Evolutionary conservation across 306 rosid genomes (phyloP).

Genomic region (Trichosanthes truncata): DNA sequence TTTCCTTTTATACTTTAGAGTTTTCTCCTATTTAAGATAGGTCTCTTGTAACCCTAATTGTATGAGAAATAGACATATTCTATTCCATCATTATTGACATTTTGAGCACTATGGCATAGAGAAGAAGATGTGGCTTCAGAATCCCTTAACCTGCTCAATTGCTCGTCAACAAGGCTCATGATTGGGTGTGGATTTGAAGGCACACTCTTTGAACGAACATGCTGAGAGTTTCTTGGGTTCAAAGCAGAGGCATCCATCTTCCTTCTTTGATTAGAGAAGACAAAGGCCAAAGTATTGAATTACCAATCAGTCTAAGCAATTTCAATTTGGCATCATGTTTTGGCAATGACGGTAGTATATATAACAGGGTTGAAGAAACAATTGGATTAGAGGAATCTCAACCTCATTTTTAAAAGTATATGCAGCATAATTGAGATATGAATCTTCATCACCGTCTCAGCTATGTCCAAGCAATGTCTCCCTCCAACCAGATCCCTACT

Average conservation of each 20-base stretch:
- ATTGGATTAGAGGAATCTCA: slow-evolving; percentile 22
- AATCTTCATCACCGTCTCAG: slow-evolving; percentile 12
- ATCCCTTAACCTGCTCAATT: slow-evolving; percentile 4
- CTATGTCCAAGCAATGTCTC: not conserved
- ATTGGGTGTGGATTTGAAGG: slow-evolving; percentile 17
- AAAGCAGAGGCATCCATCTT: not conserved
- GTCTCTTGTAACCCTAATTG: too few species aligned
- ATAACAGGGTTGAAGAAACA: slow-evolving; percentile 13
- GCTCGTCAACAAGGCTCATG: slow-evolving; percentile 13
- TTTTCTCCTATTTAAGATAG: too few species aligned
- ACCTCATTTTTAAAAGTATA: not conserved
- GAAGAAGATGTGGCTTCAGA: not conserved
- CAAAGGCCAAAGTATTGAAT: not conserved
- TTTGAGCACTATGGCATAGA: not conserved
- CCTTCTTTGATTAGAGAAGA: not conserved
- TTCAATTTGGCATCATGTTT: not conserved
- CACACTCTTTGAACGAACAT: slow-evolving; percentile 15
- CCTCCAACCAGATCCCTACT: not conserved
- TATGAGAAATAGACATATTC: too few species aligned
- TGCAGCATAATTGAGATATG: slow-evolving; percentile 13
- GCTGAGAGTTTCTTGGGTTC: slow-evolving; percentile 1
- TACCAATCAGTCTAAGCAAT: not conserved
- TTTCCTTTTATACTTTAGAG: too few species aligned
- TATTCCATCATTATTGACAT: too few species aligned
- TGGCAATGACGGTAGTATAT: not conserved